Evolutionary conservation across 192 early-diverging fungal genomes (phyloP).

Genomic region (Coemansia sp.): DNA sequence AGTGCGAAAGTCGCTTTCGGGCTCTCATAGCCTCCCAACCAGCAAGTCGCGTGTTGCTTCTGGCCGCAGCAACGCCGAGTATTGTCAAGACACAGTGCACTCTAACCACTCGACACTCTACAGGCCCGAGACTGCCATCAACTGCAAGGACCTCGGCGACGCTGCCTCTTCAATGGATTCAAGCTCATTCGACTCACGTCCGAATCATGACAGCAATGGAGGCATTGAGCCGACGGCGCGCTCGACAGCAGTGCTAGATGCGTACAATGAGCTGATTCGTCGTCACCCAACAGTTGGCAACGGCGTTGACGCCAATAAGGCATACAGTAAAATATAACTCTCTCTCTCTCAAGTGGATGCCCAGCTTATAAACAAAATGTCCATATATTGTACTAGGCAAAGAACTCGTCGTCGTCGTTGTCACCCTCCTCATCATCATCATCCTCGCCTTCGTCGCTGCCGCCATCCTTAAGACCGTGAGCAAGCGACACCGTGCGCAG

Average conservation of each 20-base stretch:
- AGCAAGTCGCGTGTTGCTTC: neutral
- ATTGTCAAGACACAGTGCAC: neutral
- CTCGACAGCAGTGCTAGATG: constrained; percentile 10
- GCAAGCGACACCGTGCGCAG: constrained; percentile 38
- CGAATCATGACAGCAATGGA: neutral
- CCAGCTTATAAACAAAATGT: neutral
- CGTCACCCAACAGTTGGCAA: constrained; percentile 26
- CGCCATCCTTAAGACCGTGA: constrained; percentile 14
- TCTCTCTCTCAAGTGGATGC: neutral
- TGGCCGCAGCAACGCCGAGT: neutral
- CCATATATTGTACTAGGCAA: constrained; percentile 21
- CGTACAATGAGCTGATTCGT: constrained; percentile 18
- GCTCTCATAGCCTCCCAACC: neutral
- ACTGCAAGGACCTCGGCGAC: neutral
- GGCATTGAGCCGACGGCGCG: neutral
- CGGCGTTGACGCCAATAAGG: constrained; percentile 20
- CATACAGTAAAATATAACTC: constrained; percentile 28
- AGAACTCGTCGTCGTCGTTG: constrained; percentile 40
- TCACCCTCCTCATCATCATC: neutral
- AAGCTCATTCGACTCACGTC: constrained; percentile 10
- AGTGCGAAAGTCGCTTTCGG: constrained; percentile 9
- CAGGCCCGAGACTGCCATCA: neutral
- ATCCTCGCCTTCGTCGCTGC: constrained; percentile 1
- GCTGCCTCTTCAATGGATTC: neutral
- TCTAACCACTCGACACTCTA: neutral